phyloP scores from a whole-genome alignment of 345 rosid genomes.

The Capsella bursapastoris region DNA sequence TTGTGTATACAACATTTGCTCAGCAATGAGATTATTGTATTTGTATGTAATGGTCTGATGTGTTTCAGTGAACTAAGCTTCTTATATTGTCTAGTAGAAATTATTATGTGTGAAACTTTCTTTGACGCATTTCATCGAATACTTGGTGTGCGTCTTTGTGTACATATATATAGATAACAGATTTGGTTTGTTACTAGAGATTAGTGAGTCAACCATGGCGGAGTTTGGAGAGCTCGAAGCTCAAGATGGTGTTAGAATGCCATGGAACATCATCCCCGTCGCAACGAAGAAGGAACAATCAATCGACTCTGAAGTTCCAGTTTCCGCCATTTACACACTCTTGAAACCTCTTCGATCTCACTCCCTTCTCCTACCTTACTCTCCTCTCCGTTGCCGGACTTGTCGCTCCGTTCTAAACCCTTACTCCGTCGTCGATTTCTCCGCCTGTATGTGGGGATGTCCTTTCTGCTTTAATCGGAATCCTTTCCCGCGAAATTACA shows the following conservation, averaged over 20 bases:
- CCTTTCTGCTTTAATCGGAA: slow-evolving; percentile 93
- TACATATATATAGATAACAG: not conserved
- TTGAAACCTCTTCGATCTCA: slow-evolving; percentile 61
- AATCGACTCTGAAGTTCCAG: slow-evolving; percentile 71
- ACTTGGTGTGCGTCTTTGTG: slow-evolving; percentile 2
- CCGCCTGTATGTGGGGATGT: slow-evolving; percentile 89
- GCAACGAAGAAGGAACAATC: slow-evolving; percentile 68
- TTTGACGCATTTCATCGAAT: slow-evolving; percentile 17
- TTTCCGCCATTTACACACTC: slow-evolving; percentile 85
- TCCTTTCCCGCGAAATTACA: slow-evolving; percentile 77
- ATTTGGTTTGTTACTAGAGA: not conserved
- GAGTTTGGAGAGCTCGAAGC: slow-evolving; percentile 73
- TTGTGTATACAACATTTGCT: slow-evolving; percentile 21
- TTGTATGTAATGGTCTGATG: not conserved
- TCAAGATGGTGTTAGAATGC: slow-evolving; percentile 78
- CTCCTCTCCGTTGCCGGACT: slow-evolving; percentile 91
- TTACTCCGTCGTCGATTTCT: slow-evolving; percentile 76
- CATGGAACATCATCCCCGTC: slow-evolving; percentile 86
- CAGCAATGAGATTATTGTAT: slow-evolving; percentile 11
- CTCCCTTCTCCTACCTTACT: slow-evolving; percentile 68
- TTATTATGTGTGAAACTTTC: not conserved
- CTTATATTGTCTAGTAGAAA: not conserved
- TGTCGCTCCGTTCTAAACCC: slow-evolving; percentile 92
- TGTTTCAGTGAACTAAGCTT: not conserved
- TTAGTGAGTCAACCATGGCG: slow-evolving; percentile 46